Evolutionary conservation across 2,329 filamentous ascomycete genomes (phyloP), one percentile per base, ranked within the genome.

Genomic region (Hirsutella minnesotensis): DNA sequence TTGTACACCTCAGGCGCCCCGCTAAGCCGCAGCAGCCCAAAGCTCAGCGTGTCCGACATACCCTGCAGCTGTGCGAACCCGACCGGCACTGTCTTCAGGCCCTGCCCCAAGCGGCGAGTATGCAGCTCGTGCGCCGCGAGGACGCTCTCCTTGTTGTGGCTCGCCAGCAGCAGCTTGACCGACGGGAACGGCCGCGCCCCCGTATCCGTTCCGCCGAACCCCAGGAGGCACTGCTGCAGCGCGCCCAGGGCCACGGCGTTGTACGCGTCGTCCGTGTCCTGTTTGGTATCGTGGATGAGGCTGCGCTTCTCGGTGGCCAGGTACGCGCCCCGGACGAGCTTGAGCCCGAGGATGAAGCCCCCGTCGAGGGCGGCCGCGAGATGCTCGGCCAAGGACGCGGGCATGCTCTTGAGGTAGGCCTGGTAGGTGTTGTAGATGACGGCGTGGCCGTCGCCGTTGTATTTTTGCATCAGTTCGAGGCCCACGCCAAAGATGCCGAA

Each of bases 251-350:
- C 64, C 31, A 73, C 66, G 24, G 53, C 55, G 50, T 78, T 68
- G 60, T 76, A 78, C 35, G 61, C 62, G 4, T 59, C 53, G 46
- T 78, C 70, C 0, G 75, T 79, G 16, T 65, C 67, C 29, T 70
- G 58, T 46, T 74, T 75, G 38, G 64, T 71, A 42, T 71, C 65
- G 52, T 70, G 70, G 46, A 77, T 73, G n/a, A 73, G 53, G 3
- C 61, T 53, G 3, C 70, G 56, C 35, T 66, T 61, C 37, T 79
- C 75, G 0, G 63, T 65, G 22, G 59, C 58, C 31, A 78, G 63
- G 53, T 79, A 78, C 15, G 73, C 75, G 19, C 73, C 72, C 13
- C 73, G 65, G 2, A 77, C 75, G 9, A 77, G 59, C 54, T 79
- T 78, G 42, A 76, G 58, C 15, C 74, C 74, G 0, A 75, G 62